Evolutionary conservation across 257 asterid species (phyloP).

Genomic region (Perilla frutescens): DNA sequence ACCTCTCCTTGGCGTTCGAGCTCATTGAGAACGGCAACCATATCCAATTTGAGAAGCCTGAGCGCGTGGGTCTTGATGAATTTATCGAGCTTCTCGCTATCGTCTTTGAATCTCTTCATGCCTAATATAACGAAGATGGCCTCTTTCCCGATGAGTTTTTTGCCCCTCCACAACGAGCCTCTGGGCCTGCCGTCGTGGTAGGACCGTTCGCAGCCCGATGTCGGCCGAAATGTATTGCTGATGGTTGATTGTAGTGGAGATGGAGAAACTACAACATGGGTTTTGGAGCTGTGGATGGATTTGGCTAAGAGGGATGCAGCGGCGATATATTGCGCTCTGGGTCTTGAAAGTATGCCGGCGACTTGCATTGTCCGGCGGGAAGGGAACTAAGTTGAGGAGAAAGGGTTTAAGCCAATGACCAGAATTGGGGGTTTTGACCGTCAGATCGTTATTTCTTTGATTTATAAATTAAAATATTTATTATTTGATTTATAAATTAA

Average conservation of each 20-base stretch:
- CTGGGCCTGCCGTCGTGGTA: conserved; percentile 96
- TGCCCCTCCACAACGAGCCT: conserved; percentile 95
- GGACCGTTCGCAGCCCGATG: conserved; percentile 40
- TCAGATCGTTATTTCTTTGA: not conserved
- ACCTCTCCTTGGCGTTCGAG: conserved; percentile 97
- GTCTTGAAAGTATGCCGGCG: conserved; percentile 35
- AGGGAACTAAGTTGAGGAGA: not conserved
- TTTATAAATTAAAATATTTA: not conserved
- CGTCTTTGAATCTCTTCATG: conserved; percentile 74
- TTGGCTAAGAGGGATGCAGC: conserved; percentile 35
- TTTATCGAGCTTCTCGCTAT: conserved; percentile 63
- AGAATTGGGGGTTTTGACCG: conserved; percentile 30
- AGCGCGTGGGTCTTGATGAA: conserved; percentile 76
- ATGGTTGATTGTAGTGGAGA: conserved; percentile 20
- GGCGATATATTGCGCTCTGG: conserved; percentile 35
- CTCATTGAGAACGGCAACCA: conserved; percentile 83
- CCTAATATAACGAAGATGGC: conserved; percentile 78
- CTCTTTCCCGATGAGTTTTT: conserved; percentile 88
- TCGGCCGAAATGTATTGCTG: conserved; percentile 21
- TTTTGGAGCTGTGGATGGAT: conserved; percentile 19
- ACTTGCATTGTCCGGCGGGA: conserved; percentile 43
- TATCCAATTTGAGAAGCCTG: conserved; percentile 88
- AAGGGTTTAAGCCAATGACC: conserved; percentile 38
- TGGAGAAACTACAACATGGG: conserved; percentile 2
- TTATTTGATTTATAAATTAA: not conserved